Percentiles rank a stretch among this genome's conserved stretches.
These are phyloP conservation scores for Xylaria telfairii DNA, from an alignment of 495 filamentous ascomycete genomes.

Conservation along the genomic window DNA sequence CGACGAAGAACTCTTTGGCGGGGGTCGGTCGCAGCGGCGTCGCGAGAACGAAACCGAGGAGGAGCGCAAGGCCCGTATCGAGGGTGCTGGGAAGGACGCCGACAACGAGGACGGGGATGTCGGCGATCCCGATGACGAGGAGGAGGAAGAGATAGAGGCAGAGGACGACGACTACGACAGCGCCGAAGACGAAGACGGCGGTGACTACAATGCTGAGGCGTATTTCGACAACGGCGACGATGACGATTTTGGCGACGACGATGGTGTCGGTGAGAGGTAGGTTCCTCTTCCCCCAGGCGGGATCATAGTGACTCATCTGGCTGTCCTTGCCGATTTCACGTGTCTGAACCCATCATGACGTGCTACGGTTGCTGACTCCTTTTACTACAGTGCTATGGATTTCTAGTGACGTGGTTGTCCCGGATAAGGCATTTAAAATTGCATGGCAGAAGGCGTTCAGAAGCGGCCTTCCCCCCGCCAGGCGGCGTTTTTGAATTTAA, in stretches of 20 bases:
- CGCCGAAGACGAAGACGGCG: constrained; percentile 55
- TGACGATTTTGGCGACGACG: constrained; percentile 52
- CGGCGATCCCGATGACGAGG: constrained; percentile 45
- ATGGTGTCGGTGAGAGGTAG: constrained; percentile 50
- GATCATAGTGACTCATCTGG: background rate
- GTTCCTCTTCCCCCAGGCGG: background rate
- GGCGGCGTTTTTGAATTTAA: constrained; percentile 12
- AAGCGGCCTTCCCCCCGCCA: too few relatives aligned
- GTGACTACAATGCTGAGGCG: constrained; percentile 61
- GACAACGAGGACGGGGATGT: constrained; percentile 48
- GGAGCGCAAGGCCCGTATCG: constrained; percentile 45
- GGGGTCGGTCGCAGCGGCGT: constrained; percentile 31
- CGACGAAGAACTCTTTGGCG: constrained; percentile 33
- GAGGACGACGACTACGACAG: constrained; percentile 53
- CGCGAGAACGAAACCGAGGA: constrained; percentile 48
- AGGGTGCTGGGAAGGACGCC: constrained; percentile 41
- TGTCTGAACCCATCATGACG: constrained; percentile 57
- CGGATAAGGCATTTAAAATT: background rate
- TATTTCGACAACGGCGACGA: constrained; percentile 60
- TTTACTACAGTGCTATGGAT: constrained; percentile 24
- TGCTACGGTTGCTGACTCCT: constrained; percentile 12
- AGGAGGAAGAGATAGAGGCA: constrained; percentile 51
- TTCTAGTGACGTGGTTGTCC: constrained; percentile 51
- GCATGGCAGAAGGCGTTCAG: constrained; percentile 16
- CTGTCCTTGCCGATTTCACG: constrained; percentile 23